phyloP scores from a whole-genome alignment of 805 yeast genomes.

The Saccharomycopsis sp. region DNA sequence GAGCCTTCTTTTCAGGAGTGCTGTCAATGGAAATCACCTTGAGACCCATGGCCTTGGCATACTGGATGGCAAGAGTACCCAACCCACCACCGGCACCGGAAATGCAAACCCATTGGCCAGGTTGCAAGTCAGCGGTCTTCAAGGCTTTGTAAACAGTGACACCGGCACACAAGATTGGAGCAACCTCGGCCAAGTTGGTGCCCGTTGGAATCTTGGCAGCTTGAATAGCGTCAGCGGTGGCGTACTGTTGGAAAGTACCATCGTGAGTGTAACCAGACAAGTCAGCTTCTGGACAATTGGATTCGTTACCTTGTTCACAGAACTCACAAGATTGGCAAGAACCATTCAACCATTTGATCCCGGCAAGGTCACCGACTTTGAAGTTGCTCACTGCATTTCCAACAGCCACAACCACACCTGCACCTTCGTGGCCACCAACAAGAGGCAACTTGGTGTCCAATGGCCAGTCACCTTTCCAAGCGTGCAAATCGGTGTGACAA shows the following conservation, averaged over 20 bases:
- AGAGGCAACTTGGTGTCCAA: constrained; percentile 45
- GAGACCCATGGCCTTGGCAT: constrained; percentile 50
- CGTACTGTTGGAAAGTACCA: constrained; percentile 82
- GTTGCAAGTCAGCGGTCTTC: constrained; percentile 38
- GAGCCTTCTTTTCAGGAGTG: constrained; percentile 41
- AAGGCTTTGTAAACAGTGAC: constrained; percentile 54
- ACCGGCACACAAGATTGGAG: constrained; percentile 59
- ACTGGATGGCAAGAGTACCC: constrained; percentile 51
- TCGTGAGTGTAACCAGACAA: constrained; percentile 50
- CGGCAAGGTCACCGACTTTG: constrained; percentile 52
- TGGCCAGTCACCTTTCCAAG: constrained; percentile 66
- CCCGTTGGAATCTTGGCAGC: constrained; percentile 73
- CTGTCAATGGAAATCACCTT: constrained; percentile 50
- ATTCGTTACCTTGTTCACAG: constrained; percentile 44
- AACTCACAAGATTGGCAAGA: constrained; percentile 53
- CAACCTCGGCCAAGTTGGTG: constrained; percentile 60
- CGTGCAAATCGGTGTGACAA: constrained; percentile 58
- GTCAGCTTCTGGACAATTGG: constrained; percentile 46
- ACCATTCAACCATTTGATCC: constrained; percentile 56
- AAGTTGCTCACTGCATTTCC: constrained; percentile 50
- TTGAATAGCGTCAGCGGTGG: constrained; percentile 77
- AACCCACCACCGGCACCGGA: constrained; percentile 59
- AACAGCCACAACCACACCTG: constrained; percentile 52
- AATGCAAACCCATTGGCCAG: constrained; percentile 52
- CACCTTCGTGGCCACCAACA: constrained; percentile 65